Base-by-base conservation (phyloP, 208 protist species). In the Leishmania tropica region DNA sequence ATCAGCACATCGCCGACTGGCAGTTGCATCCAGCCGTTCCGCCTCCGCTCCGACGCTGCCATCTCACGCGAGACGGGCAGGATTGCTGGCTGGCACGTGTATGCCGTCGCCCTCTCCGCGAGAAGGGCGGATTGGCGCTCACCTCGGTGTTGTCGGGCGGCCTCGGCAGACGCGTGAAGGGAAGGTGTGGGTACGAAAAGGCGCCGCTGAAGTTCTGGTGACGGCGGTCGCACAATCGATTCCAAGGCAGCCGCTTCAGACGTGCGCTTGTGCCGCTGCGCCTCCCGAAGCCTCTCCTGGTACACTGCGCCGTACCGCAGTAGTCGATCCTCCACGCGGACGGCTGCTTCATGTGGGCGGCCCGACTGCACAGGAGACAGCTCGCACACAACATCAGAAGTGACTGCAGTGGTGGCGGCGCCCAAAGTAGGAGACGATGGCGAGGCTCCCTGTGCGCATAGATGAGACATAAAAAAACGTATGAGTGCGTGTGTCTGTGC, bases 271-370 rank as follows among this genome's bases (percentile, higher is more conserved):
- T 53, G 74, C 51, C 62, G 74, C 67, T 75, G 81, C n/a, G 84
- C 77, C 17, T 71, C 56, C 15, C 40, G 54, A 21, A 65, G 60
- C n/a, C 79, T 75, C 19, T 47, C 79, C 24, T 79, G 51, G 79
- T 87, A 90, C 58, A 74, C 28, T 7, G 71, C 71, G 53, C 90
- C 90, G 81, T 87, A 91, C 28, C 81, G 62, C 56, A 94, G 78
- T 17, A 94, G 81, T 35, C 90, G 80, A 13, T 90, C 87, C 76
- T 89, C 88, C 1, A 94, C 90, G 24, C 76, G 81, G 17, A 76
- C 51, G 19, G 78, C 37, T 15, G 65, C 15, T 37, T 40, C 65
- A 40, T 51, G 42, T 17, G 42, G 58, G 28, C 37, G 48, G 75
- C 7, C 40, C 2, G 71, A n/a, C n/a, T 64, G 65, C 70, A 86